These are phyloP conservation scores for Eimeria necatrix DNA, from an alignment of 169 alveolate genomes.

Conservation along the genomic window DNA sequence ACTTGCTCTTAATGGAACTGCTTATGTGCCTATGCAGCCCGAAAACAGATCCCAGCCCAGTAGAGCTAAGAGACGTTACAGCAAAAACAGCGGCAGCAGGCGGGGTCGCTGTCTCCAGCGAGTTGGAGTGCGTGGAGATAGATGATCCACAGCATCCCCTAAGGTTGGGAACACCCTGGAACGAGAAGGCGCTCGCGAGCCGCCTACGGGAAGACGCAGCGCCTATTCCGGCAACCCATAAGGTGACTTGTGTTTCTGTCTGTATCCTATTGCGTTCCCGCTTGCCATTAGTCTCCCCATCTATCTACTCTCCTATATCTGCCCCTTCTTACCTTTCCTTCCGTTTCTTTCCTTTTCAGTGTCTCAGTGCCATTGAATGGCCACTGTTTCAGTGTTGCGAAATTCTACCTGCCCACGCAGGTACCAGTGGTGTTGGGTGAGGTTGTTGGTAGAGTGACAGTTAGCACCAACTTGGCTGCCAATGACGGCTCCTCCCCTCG, in stretches of 20 bases:
- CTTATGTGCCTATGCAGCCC: conserved; percentile 36
- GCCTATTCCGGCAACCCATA: conserved; percentile 64
- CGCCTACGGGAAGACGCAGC: conserved; percentile 47
- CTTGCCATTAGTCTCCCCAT: not conserved
- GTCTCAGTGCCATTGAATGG: not conserved
- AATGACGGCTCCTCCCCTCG: not conserved
- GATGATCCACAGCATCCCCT: conserved; percentile 77
- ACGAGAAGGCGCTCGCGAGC: conserved; percentile 42
- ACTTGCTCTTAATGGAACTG: conserved; percentile 16
- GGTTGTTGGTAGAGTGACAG: conserved; percentile 12
- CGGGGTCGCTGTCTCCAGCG: conserved; percentile 8
- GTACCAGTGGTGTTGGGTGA: conserved; percentile 57
- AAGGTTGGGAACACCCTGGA: conserved; percentile 73
- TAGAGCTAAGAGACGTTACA: not conserved
- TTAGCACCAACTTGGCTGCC: not conserved
- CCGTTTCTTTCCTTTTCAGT: not conserved
- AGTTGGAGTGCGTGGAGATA: conserved; percentile 43
- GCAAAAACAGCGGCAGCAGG: conserved; percentile 16
- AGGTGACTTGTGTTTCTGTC: conserved; percentile 25
- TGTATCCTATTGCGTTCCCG: not conserved
- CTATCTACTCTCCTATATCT: not conserved
- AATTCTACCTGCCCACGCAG: not conserved
- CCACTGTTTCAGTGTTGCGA: not conserved
- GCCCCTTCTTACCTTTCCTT: not conserved
- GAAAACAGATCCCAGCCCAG: not conserved